Percentiles rank a stretch among this genome's conserved stretches.
These are phyloP conservation scores for Ceratobasidium sp. DNA, from an alignment of 1,284 basidiomycete genomes.

Conservation along the genomic window DNA sequence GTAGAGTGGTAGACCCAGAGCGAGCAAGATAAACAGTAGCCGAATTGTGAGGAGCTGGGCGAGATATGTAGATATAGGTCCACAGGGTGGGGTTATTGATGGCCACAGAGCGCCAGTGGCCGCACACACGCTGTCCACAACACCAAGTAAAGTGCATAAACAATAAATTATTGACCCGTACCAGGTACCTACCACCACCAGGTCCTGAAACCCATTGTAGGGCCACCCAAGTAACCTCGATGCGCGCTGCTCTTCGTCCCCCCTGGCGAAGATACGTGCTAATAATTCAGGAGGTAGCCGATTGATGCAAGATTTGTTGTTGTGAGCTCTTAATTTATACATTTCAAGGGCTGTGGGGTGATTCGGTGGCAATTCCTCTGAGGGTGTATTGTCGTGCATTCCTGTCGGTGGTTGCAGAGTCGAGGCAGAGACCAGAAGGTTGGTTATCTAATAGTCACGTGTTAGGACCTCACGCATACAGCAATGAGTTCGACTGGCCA, in stretches of 20 bases:
- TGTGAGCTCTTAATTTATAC: neutral
- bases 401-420: too few relatives aligned
- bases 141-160: neutral
- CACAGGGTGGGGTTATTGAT: constrained; percentile 17
- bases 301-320: neutral
- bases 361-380: neutral
- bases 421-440: too few relatives aligned
- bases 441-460: too few relatives aligned
- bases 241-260: constrained; percentile 7
- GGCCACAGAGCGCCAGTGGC: constrained; percentile 27
- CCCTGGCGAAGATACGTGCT: constrained; percentile 7
- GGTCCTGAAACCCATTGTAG: constrained; percentile 20
- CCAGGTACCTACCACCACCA: neutral
- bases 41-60: neutral
- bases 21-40: constrained; percentile 12
- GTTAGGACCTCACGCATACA: too few relatives aligned
- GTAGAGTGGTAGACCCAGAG: neutral
- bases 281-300: constrained; percentile 19
- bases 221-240: neutral
- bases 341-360: neutral
- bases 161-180: neutral
- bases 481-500: too few relatives aligned
- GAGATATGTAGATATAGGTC: constrained; percentile 38
- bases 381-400: too few relatives aligned
- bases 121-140: constrained; percentile 13